phyloP scores from a whole-genome alignment of 2,329 filamentous ascomycete genomes.

The Calonectria naviculata region DNA sequence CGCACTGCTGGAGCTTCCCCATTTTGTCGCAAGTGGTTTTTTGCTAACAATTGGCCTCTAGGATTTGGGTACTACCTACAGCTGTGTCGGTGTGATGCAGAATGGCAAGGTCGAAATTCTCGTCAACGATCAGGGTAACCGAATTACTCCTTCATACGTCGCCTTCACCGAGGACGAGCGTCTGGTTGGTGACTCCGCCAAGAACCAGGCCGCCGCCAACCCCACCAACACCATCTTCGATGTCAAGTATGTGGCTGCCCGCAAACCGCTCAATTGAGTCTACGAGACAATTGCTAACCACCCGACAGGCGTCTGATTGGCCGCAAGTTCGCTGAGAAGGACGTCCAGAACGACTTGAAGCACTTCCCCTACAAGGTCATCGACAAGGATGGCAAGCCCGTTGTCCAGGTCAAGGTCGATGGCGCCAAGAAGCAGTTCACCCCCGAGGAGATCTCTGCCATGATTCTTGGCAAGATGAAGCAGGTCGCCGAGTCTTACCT shows the following conservation, averaged over 20 bases:
- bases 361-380: slow-evolving; percentile 98
- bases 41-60: slow-evolving; percentile 41
- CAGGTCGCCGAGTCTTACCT: slow-evolving; percentile 83
- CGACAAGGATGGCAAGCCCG: slow-evolving; percentile 90
- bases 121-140: slow-evolving; percentile 96
- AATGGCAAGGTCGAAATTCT: slow-evolving; percentile 96
- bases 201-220: slow-evolving; percentile 92
- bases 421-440: slow-evolving; percentile 78
- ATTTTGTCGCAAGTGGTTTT: background rate
- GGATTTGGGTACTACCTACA: slow-evolving; percentile 90
- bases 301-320: slow-evolving; percentile 79
- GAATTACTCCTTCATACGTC: slow-evolving; percentile 95
- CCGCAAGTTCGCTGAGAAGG: slow-evolving; percentile 84
- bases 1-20: background rate
- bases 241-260: slow-evolving; percentile 81
- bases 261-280: background rate
- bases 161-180: slow-evolving; percentile 98
- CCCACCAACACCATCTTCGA: slow-evolving; percentile 82
- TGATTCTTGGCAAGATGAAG: slow-evolving; percentile 89
- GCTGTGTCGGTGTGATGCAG: slow-evolving; percentile 95
- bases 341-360: slow-evolving; percentile 94
- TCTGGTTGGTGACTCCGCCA: slow-evolving; percentile 95
- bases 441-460: slow-evolving; percentile 83
- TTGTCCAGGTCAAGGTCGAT: slow-evolving; percentile 79
- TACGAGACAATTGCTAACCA: slow-evolving; percentile 30